Conservation (phyloP, 805 yeast genomes). For the Zygoascus biomembranicola region DNA sequence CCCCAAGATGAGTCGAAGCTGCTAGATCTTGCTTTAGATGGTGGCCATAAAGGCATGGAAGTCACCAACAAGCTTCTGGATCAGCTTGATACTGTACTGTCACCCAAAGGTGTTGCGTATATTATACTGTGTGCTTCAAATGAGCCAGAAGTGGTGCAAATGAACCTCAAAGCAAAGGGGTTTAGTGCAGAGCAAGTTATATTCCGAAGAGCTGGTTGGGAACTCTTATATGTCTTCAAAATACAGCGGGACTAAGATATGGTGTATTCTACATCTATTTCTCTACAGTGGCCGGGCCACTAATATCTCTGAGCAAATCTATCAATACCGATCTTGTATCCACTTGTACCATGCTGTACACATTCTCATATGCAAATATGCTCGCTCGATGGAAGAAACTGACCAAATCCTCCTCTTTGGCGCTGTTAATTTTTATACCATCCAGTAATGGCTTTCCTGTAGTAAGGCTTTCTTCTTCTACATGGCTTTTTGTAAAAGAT, state of each 20-base stretch:
- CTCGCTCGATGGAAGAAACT: constrained; percentile 61
- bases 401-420: constrained; percentile 39
- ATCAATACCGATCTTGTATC: constrained; percentile 41
- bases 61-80: constrained; percentile 62
- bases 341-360: constrained; percentile 41
- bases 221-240: constrained; percentile 67
- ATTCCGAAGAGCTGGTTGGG: constrained; percentile 91
- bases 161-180: constrained; percentile 36
- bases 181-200: constrained; percentile 54
- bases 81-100: constrained; percentile 43
- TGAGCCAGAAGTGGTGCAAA: constrained; percentile 56
- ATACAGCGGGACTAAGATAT: constrained; percentile 29
- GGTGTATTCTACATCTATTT: not conserved
- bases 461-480: not conserved
- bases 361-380: constrained; percentile 55
- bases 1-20: constrained; percentile 53
- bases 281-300: not conserved
- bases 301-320: constrained; percentile 50
- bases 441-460: constrained; percentile 33
- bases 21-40: constrained; percentile 85
- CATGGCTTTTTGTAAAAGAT: constrained; percentile 15
- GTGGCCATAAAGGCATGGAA: constrained; percentile 87
- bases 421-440: constrained; percentile 28
- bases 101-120: constrained; percentile 66
- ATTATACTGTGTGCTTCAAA: constrained; percentile 89